phyloP scores from a whole-genome alignment of 2,329 filamentous ascomycete genomes.

The Cercospora nicotianae region DNA sequence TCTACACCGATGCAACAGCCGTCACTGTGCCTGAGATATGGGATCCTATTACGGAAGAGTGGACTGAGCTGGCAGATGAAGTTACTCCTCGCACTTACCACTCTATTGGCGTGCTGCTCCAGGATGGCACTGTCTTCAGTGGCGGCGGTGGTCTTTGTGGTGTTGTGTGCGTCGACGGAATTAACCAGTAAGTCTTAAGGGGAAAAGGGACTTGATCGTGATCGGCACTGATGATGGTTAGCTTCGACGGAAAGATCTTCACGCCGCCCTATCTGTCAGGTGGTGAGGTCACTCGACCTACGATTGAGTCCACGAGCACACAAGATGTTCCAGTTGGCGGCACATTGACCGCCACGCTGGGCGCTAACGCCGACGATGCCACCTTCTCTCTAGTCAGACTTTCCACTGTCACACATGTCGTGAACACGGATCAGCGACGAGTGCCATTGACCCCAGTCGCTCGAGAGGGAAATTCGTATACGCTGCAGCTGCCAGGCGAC shows the following conservation, averaged over 20 bases:
- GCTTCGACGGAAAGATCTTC: slow-evolving; percentile 56
- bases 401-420: slow-evolving; percentile 55
- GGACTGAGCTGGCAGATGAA: slow-evolving; percentile 20
- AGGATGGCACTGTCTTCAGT: slow-evolving; percentile 53
- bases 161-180: slow-evolving; percentile 9
- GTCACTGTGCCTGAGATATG: slow-evolving; percentile 27
- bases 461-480: slow-evolving; percentile 39
- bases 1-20: slow-evolving; percentile 30
- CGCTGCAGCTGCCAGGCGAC: slow-evolving; percentile 49
- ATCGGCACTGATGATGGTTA: neutral
- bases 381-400: slow-evolving; percentile 51
- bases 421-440: slow-evolving; percentile 60
- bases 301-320: slow-evolving; percentile 17
- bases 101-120: slow-evolving; percentile 51
- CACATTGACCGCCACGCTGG: slow-evolving; percentile 36
- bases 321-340: slow-evolving; percentile 36
- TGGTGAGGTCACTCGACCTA: slow-evolving; percentile 27
- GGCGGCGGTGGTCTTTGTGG: slow-evolving; percentile 57
- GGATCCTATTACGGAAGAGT: slow-evolving; percentile 25
- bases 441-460: slow-evolving; percentile 44
- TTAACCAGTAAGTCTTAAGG: slow-evolving; percentile 2
- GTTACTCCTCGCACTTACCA: slow-evolving; percentile 53
- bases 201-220: neutral
- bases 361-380: neutral
- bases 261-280: slow-evolving; percentile 58